These are phyloP conservation scores for Thelonectria olida DNA, from an alignment of 2,329 filamentous ascomycete genomes.

Conservation along the genomic window DNA sequence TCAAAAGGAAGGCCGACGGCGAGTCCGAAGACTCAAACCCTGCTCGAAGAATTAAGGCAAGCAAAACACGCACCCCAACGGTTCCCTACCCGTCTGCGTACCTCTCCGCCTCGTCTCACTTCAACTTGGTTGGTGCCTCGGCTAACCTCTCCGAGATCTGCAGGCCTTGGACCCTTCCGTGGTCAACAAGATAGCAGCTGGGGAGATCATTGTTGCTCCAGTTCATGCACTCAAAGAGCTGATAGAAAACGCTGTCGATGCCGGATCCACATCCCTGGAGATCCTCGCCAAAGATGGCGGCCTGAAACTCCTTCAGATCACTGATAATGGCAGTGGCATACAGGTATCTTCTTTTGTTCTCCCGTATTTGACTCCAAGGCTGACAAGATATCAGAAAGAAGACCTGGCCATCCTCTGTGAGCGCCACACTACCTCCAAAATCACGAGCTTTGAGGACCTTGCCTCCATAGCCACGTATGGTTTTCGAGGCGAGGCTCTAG, in stretches of 20 bases:
- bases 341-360: conserved; percentile 65
- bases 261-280: conserved; percentile 91
- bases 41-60: conserved; percentile 60
- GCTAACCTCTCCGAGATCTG: conserved; percentile 19
- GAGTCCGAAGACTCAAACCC: conserved; percentile 49
- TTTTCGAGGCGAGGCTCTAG: conserved; percentile 95
- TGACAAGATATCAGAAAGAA: conserved; percentile 70
- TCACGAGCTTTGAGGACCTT: conserved; percentile 92
- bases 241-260: conserved; percentile 96
- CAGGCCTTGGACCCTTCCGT: conserved; percentile 90
- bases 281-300: conserved; percentile 95
- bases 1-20: conserved; percentile 60
- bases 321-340: conserved; percentile 96
- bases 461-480: conserved; percentile 92
- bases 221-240: conserved; percentile 96
- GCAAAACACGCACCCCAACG: conserved; percentile 26
- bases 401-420: conserved; percentile 93
- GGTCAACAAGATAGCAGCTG: conserved; percentile 97
- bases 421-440: conserved; percentile 95
- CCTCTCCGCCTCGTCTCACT: conserved; percentile 12
- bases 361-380: background rate
- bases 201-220: conserved; percentile 97
- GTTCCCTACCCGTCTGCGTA: background rate
- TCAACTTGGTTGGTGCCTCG: background rate
- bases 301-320: conserved; percentile 93